Evolutionary conservation across 116 monocot genomes (phyloP), one percentile per base, ranked within the genome.

Genomic region (Cymodocea nodosa): DNA sequence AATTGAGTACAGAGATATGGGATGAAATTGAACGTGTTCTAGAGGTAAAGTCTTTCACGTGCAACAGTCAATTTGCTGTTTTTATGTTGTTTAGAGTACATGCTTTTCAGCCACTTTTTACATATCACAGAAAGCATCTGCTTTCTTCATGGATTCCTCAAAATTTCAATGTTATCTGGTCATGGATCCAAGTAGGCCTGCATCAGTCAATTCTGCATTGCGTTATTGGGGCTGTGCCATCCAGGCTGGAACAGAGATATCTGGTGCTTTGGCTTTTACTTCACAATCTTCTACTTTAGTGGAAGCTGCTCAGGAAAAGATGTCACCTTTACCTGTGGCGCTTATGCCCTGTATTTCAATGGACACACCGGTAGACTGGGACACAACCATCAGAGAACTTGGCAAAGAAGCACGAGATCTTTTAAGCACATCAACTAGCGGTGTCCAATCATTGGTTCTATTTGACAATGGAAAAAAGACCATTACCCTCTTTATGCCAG

Each of bases 171-270:
- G 87, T 69, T 89, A 83, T 71, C 70, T 94, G 66, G 76, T 87
- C n/a, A 82, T 89, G 63, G 89, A 94, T 67, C 80, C 82, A 40
- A 83, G 64, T 19, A 78, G 61, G 23, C 24, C 55, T 25, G 16
- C 59, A 23, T 84, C 94, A 24, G 65, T 89, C 15, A 74, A 50
- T 18, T 74, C 83, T 34, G 89, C 89, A 75, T 64, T 94, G 51
- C 77, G 94, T 50, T 94, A 89, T 59, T 94, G 94, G 89, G 94
- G 94, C 66, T 94, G 94, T 75, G 84, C 89, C 11, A 94, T 89
- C 24, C 94, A 94, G 86, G 94, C 84, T 64, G 94, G 94, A 60
- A 71, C 81, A 59, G 60, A 78, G 13, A 68, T 94, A 70, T 77
- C 72, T 69, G 94, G 90, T 51, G 89, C 81, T 68, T 78, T 89